A percentile compares a stretch with the other conserved stretches of the same genome.
These are phyloP conservation scores for Cercospora zeae-maydis DNA, from an alignment of 2,329 filamentous ascomycete species.

Conservation along the genomic window DNA sequence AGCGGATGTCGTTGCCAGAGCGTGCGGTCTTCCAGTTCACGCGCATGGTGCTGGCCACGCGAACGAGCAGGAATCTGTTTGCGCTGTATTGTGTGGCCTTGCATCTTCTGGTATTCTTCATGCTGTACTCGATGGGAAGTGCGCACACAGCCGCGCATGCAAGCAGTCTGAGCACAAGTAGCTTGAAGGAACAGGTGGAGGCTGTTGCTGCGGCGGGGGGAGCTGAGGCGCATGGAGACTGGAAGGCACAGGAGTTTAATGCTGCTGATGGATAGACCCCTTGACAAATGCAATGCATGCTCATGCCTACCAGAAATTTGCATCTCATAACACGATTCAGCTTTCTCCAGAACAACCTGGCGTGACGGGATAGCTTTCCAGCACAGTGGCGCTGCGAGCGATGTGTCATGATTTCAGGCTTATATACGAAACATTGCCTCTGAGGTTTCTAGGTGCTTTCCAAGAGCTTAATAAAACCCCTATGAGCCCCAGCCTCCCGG, in stretches of 20 bases:
- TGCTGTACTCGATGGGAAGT: conserved; percentile 79
- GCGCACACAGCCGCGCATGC: conserved; percentile 62
- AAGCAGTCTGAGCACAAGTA: conserved; percentile 51
- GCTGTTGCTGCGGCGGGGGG: conserved; percentile 13
- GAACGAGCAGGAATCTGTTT: conserved; percentile 89
- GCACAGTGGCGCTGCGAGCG: no score
- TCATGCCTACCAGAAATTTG: no score
- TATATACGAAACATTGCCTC: not conserved
- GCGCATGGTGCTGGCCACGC: conserved; percentile 81
- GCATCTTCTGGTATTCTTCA: conserved; percentile 81
- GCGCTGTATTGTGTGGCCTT: conserved; percentile 85
- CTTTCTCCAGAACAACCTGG: no score
- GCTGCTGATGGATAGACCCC: conserved; percentile 19
- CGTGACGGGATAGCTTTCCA: no score
- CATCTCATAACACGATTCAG: no score
- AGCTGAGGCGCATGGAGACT: conserved; percentile 27
- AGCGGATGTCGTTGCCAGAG: conserved; percentile 88
- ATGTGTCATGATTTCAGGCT: not conserved
- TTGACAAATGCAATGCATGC: no score
- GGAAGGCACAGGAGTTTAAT: conserved; percentile 39
- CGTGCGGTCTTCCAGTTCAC: conserved; percentile 86
- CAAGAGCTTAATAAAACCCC: not conserved
- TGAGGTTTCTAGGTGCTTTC: no score
- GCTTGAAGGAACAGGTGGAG: conserved; percentile 11
- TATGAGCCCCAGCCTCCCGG: conserved; percentile 17